phyloP scores from a whole-genome alignment of 495 filamentous ascomycete species.

The Penicillium samsonianum region DNA sequence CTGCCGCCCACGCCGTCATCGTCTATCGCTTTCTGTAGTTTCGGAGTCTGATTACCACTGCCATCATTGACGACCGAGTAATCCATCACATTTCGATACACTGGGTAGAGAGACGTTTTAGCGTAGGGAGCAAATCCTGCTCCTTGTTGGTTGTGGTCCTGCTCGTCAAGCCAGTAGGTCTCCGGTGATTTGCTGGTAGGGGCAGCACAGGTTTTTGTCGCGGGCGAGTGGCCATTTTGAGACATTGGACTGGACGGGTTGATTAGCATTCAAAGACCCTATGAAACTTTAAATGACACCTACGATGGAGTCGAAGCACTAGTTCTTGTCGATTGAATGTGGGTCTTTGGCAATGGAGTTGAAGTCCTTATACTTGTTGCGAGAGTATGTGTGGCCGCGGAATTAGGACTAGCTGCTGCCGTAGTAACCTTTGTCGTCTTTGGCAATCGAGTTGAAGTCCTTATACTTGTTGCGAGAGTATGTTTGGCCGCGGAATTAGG shows the following conservation, averaged over 20 bases:
- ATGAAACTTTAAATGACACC: not conserved
- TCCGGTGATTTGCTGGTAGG: constrained; percentile 9
- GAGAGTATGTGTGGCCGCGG: not conserved
- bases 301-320: not conserved
- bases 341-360: not conserved
- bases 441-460: not conserved
- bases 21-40: constrained; percentile 41
- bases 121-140: constrained; percentile 43
- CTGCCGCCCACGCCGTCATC: constrained; percentile 35
- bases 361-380: not conserved
- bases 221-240: constrained; percentile 4
- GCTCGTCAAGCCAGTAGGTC: constrained; percentile 38
- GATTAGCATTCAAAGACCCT: not conserved
- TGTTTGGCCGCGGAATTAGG: not conserved
- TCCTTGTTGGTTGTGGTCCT: constrained; percentile 34
- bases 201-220: constrained; percentile 24
- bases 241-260: not conserved
- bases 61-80: constrained; percentile 54
- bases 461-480: not conserved
- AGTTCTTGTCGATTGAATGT: not conserved
- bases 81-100: constrained; percentile 58
- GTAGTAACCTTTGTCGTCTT: no score
- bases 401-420: not conserved
- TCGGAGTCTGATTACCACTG: constrained; percentile 46
- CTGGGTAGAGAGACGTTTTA: constrained; percentile 43